Evolutionary conservation across 148 eudicot genomes (phyloP).

Genomic region (Tetragonia tetragonoides): DNA sequence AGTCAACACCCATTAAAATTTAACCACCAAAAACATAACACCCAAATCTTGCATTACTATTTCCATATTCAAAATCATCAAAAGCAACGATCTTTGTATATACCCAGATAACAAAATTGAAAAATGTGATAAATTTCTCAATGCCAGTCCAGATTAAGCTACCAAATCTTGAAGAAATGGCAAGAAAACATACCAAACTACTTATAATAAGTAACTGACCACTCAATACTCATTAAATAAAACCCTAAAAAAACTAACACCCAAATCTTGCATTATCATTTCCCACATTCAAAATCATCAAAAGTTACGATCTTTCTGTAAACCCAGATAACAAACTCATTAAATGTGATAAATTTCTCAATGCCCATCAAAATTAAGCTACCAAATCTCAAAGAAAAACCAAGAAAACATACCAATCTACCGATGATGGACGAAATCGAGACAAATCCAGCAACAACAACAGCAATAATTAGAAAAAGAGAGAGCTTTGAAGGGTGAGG

Average conservation of each 20-base stretch:
- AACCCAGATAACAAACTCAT: slow-evolving; percentile 10
- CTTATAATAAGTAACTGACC: too few species aligned
- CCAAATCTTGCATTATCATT: not conserved
- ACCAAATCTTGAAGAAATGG: too few species aligned
- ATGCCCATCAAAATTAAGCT: not conserved
- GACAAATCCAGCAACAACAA: slow-evolving; percentile 49
- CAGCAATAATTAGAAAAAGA: slow-evolving; percentile 37
- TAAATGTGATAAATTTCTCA: not conserved
- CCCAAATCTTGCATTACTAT: too few species aligned
- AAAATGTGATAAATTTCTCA: not conserved
- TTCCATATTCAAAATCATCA: too few species aligned
- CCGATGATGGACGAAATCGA: slow-evolving; percentile 55
- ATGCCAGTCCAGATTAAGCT: not conserved
- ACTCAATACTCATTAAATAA: too few species aligned
- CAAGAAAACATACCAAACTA: too few species aligned
- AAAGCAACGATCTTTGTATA: not conserved
- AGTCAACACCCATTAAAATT: not conserved
- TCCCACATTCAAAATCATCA: not conserved
- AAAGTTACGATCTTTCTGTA: too few species aligned
- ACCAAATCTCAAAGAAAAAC: slow-evolving; percentile 3
- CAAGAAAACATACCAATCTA: slow-evolving; percentile 50
- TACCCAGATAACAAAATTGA: not conserved
- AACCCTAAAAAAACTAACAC: not conserved
- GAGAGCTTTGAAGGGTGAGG: slow-evolving; percentile 52
- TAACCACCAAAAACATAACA: too few species aligned